These are phyloP conservation scores for Cryphonectria naterciae DNA, from an alignment of 2,329 filamentous ascomycete species.

Conservation along the genomic window DNA sequence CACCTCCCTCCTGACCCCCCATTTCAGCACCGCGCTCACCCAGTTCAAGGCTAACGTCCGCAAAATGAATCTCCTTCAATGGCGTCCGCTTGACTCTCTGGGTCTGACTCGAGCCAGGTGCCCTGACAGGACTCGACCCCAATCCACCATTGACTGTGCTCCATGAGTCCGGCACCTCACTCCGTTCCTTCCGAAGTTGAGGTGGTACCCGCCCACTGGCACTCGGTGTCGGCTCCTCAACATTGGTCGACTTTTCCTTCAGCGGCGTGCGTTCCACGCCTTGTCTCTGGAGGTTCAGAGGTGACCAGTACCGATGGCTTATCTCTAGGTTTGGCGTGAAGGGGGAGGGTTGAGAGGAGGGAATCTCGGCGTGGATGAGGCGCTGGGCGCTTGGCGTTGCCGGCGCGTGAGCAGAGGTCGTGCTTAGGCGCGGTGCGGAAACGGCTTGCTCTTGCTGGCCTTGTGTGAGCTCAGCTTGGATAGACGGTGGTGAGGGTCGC, in stretches of 20 bases:
- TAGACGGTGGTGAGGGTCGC: background rate
- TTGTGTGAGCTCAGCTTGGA: background rate
- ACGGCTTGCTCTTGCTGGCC: background rate
- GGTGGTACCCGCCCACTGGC: slow-evolving; percentile 29
- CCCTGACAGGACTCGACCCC: slow-evolving; percentile 9
- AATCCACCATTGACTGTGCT: slow-evolving; percentile 40
- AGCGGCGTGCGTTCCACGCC: slow-evolving; percentile 42
- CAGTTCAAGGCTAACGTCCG: slow-evolving; percentile 26
- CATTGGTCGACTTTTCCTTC: slow-evolving; percentile 42
- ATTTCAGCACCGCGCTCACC: slow-evolving; percentile 12
- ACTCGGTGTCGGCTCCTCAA: slow-evolving; percentile 32
- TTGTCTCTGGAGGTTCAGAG: slow-evolving; percentile 2
- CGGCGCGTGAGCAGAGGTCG: slow-evolving; percentile 41
- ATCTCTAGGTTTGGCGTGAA: slow-evolving; percentile 44
- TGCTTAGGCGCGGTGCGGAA: slow-evolving; percentile 9
- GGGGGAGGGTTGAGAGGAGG: slow-evolving; percentile 50
- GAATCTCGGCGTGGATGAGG: slow-evolving; percentile 42
- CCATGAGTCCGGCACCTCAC: slow-evolving; percentile 52
- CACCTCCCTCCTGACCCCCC: slow-evolving; percentile 5
- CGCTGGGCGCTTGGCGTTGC: slow-evolving; percentile 42
- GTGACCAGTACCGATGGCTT: slow-evolving; percentile 43
- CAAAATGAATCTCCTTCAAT: slow-evolving; percentile 26
- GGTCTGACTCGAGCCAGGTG: background rate
- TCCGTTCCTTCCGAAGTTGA: slow-evolving; percentile 35
- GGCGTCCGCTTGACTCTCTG: slow-evolving; percentile 20